phyloP scores from a whole-genome alignment of 2,329 filamentous ascomycete genomes.

The Fusarium gaditjirri region DNA sequence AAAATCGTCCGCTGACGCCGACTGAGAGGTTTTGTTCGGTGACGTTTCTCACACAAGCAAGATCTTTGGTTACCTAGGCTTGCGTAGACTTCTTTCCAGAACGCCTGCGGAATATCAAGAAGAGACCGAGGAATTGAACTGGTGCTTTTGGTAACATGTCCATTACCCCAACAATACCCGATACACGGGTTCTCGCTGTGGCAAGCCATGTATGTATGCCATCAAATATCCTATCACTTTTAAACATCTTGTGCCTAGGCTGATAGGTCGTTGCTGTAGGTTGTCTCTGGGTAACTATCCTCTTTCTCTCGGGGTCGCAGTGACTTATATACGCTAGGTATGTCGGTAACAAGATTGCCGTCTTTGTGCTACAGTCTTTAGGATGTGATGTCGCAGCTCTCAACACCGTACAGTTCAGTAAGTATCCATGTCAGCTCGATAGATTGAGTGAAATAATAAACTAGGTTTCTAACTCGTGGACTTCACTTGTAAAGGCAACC shows the following conservation, averaged over 20 bases:
- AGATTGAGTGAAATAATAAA: neutral
- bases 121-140: neutral
- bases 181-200: slow-evolving; percentile 81
- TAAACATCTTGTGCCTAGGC: neutral
- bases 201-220: slow-evolving; percentile 94
- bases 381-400: slow-evolving; percentile 94
- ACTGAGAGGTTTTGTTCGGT: slow-evolving; percentile 19
- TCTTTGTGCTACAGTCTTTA: slow-evolving; percentile 91
- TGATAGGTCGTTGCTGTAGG: slow-evolving; percentile 32
- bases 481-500: slow-evolving; percentile 75
- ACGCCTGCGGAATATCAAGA: neutral
- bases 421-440: slow-evolving; percentile 47
- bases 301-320: neutral
- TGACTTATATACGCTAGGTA: slow-evolving; percentile 68
- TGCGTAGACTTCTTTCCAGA: neutral
- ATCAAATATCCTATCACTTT: neutral
- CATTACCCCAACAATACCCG: slow-evolving; percentile 55
- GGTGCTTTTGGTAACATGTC: slow-evolving; percentile 30
- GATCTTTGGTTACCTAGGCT: neutral
- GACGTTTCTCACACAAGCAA: slow-evolving; percentile 20
- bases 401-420: slow-evolving; percentile 98
- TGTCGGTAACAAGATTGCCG: slow-evolving; percentile 97
- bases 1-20: slow-evolving; percentile 3
- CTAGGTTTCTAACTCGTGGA: slow-evolving; percentile 6
- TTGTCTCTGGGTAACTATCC: slow-evolving; percentile 44